Conservation (phyloP, 257 asterid genomes). For the Solanum stenotomum region DNA sequence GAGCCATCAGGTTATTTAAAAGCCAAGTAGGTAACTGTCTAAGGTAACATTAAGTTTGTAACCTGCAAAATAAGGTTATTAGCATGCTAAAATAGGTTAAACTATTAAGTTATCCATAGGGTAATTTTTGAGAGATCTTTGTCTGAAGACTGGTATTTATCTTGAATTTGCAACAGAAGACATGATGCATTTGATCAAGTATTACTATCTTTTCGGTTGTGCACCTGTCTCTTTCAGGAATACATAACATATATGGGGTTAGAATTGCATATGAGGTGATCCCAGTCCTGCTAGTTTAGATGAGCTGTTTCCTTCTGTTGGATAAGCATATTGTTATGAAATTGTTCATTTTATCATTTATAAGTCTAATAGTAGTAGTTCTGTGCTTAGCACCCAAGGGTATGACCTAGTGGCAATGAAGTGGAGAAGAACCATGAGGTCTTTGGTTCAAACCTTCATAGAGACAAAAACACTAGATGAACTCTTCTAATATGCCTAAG, state of each 20-base stretch:
- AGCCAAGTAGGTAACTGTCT: neutral
- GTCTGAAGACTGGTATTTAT: neutral
- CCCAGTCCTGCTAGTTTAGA: neutral
- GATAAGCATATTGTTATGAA: neutral
- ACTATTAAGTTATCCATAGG: neutral
- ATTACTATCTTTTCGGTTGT: neutral
- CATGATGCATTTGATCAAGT: neutral
- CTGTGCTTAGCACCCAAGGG: neutral
- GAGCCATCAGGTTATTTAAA: neutral
- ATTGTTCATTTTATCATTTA: neutral
- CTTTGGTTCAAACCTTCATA: neutral
- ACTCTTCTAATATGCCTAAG: neutral
- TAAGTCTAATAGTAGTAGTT: neutral
- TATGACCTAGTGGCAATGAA: neutral
- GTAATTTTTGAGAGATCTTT: neutral
- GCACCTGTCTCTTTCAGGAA: neutral
- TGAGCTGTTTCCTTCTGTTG: neutral
- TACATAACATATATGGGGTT: neutral
- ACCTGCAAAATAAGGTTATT: neutral
- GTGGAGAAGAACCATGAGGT: neutral
- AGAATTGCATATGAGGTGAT: neutral
- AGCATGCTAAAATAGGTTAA: neutral
- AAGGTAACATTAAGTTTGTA: neutral
- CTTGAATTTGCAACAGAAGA: neutral
- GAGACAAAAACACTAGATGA: neutral